Conservation (phyloP, 2,329 filamentous ascomycete species). For the Diaporthe longicolla region DNA sequence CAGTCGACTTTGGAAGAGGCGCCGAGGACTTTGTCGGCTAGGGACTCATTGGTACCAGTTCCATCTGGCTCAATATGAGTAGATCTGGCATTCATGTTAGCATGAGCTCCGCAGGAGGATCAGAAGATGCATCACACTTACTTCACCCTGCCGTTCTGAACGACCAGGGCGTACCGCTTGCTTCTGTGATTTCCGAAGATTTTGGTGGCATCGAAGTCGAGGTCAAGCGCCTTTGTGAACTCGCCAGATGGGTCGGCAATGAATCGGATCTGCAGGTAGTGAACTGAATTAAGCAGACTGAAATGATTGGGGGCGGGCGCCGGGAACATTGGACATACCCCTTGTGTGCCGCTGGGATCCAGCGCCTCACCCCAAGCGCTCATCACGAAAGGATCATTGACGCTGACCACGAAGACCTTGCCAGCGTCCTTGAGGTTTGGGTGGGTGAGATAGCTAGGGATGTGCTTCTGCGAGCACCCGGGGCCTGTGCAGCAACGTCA, state of each 20-base stretch:
- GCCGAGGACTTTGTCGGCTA: conserved; percentile 65
- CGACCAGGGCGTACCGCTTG: conserved; percentile 88
- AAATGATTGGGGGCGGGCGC: neutral
- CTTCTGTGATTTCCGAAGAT: conserved; percentile 87
- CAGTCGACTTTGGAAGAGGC: conserved; percentile 36
- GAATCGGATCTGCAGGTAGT: conserved; percentile 80
- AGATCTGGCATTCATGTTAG: conserved; percentile 53
- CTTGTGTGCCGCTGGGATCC: conserved; percentile 80
- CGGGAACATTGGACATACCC: conserved; percentile 69
- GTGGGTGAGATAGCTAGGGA: conserved; percentile 89
- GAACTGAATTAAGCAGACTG: neutral
- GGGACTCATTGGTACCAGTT: conserved; percentile 74
- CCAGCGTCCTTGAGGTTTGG: conserved; percentile 84
- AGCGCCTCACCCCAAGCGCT: conserved; percentile 88
- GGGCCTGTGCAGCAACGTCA: conserved; percentile 46
- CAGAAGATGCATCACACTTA: conserved; percentile 16
- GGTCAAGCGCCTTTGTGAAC: conserved; percentile 87
- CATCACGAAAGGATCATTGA: conserved; percentile 94
- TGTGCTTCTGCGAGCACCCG: conserved; percentile 74
- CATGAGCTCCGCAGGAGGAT: neutral
- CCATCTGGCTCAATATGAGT: conserved; percentile 90
- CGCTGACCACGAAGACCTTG: conserved; percentile 88
- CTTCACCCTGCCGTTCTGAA: conserved; percentile 89
- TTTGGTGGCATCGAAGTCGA: conserved; percentile 82
- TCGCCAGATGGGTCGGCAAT: conserved; percentile 83